Evolutionary conservation across 352 stramenopile genomes (phyloP).

Genomic region (Thraustochytrium aureum): DNA sequence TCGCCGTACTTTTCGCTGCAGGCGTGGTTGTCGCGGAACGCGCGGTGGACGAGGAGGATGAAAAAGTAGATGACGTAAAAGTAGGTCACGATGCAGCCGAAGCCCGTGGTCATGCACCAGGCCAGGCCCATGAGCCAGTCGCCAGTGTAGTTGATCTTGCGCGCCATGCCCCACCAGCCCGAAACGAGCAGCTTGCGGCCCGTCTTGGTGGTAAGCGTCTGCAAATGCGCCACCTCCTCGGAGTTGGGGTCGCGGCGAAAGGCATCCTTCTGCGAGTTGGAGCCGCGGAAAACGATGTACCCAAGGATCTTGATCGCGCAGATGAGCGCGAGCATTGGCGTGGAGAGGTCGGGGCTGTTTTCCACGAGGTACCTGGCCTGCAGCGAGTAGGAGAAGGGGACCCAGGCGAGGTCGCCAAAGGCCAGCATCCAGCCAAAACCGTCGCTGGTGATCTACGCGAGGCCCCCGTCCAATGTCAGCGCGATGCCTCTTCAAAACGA

Average conservation of each 20-base stretch:
- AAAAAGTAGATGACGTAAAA: constrained; percentile 90
- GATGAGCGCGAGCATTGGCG: constrained; percentile 61
- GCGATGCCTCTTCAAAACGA: no score
- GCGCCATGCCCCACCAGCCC: constrained; percentile 82
- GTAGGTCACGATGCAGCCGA: constrained; percentile 69
- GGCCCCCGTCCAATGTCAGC: no score
- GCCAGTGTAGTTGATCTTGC: constrained; percentile 77
- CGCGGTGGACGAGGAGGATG: constrained; percentile 79
- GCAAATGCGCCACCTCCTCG: constrained; percentile 65
- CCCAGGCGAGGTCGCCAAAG: constrained; percentile 87
- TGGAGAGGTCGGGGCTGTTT: constrained; percentile 67
- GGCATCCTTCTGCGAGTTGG: constrained; percentile 80
- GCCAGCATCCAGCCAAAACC: constrained; percentile 87
- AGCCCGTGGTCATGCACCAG: constrained; percentile 69
- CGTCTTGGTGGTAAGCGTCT: constrained; percentile 72
- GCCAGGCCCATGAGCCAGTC: constrained; percentile 84
- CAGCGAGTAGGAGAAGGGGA: constrained; percentile 84
- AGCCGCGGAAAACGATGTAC: constrained; percentile 75
- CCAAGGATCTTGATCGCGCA: constrained; percentile 67
- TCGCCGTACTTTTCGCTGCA: constrained; percentile 79
- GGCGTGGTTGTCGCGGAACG: constrained; percentile 74
- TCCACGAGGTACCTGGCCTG: constrained; percentile 65
- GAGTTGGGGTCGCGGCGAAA: constrained; percentile 72
- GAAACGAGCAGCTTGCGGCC: constrained; percentile 75
- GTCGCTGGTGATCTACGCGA: constrained; percentile 90